Base-by-base conservation (phyloP, 345 rosid genomes). In the Dimocarpus longan region DNA sequence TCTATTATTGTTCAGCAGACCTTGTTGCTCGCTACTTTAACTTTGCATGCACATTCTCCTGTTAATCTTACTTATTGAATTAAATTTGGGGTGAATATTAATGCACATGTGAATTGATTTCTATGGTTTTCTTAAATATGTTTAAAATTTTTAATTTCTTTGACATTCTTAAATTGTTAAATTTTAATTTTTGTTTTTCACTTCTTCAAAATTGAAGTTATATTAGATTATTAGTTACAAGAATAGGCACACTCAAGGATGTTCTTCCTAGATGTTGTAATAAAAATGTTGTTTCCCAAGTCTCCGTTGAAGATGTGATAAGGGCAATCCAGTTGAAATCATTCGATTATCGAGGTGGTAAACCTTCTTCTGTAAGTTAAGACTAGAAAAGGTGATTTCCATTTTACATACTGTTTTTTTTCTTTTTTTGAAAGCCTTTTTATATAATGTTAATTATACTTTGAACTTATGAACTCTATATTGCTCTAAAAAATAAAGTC, bases 291-390 rank as follows among this genome's bases (percentile, higher is more conserved):
- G 32, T 73, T 79, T 66, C 57, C 44, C 80, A 93, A 95, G 78
- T 93, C 43, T 75, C 65, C 19, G 54, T 85, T n/a, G 90, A 93
- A 86, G 91, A 93, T 84, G 94, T 87, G 79, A 88, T 82, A 87
- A 89, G 85, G 81, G 93, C 99, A 57, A 83, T 95, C 73, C 89
- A 89, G 88, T 85, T 95, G 70, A 95, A 95, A 82, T 95, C 97
- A 6, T 91, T 92, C 82, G 97, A 93, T 87, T 93, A 91, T 86
- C 88, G 95, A n/a, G 76, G 87, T 91, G 74, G 82, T 93, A 87
- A 92, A 93, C 89, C 96, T 93, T 87, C 86, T 92, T 32, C 79
- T 95, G 66, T 93, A 92, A 89, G 85, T 71, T 95, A 82, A 91
- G 90, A 82, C 89, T 90, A 85, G 90, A 84, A 90, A 82, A 87